Percentiles rank a stretch among this genome's conserved stretches.
Evolutionary conservation across 2,329 filamentous ascomycete genomes (phyloP).

Genomic region (Aspergillus terreus): DNA sequence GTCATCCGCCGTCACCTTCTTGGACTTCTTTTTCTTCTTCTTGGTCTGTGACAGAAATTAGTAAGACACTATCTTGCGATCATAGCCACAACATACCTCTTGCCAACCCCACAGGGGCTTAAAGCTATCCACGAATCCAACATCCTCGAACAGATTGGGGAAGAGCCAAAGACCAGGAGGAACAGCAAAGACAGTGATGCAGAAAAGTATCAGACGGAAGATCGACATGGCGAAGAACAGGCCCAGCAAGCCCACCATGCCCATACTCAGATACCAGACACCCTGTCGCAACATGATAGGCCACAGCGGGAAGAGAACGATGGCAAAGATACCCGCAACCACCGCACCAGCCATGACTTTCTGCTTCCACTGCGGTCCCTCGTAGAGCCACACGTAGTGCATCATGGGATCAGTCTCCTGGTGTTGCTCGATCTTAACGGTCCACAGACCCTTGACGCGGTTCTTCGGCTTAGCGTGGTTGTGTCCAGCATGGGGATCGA

Average conservation of each 20-base stretch:
- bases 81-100: conserved; percentile 59
- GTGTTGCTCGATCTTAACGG: conserved; percentile 90
- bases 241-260: conserved; percentile 80
- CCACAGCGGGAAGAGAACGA: conserved; percentile 96
- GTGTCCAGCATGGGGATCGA: conserved; percentile 73
- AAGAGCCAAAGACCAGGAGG: conserved; percentile 96
- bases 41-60: conserved; percentile 26
- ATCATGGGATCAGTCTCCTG: conserved; percentile 66
- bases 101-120: conserved; percentile 97
- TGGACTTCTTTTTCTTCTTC: conserved; percentile 39
- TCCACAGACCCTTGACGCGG: conserved; percentile 94
- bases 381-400: conserved; percentile 97
- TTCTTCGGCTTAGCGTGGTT: conserved; percentile 66
- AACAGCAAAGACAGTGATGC: conserved; percentile 79
- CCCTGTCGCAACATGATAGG: conserved; percentile 84
- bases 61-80: conserved; percentile 3
- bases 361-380: conserved; percentile 89
- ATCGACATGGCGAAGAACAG: conserved; percentile 98
- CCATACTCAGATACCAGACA: conserved; percentile 97
- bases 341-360: conserved; percentile 86
- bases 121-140: conserved; percentile 97
- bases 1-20: conserved; percentile 17
- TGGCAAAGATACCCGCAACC: conserved; percentile 74
- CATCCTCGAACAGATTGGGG: conserved; percentile 96
- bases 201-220: conserved; percentile 91